These are phyloP conservation scores for Phytophthora nicotianae DNA, from an alignment of 352 stramenopile species.

Conservation along the genomic window DNA sequence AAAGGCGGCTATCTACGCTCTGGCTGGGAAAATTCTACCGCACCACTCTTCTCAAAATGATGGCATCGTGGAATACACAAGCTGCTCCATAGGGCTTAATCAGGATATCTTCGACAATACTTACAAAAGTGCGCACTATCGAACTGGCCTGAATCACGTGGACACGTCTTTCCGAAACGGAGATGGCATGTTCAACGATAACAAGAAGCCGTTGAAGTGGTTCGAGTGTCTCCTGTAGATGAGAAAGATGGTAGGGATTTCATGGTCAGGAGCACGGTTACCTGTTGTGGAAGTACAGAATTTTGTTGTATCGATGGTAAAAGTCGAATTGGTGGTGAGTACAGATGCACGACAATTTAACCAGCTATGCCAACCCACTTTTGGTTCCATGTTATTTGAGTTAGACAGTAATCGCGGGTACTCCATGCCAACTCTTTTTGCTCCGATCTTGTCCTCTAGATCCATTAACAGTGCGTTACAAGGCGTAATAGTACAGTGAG, in stretches of 20 bases:
- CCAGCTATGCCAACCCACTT: no score
- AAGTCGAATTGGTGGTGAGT: not conserved
- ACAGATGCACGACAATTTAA: no score
- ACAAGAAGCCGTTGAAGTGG: slow-evolving; percentile 72
- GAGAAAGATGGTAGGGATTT: slow-evolving; percentile 3
- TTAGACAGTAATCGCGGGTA: no score
- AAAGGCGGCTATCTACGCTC: slow-evolving; percentile 34
- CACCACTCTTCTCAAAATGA: slow-evolving; percentile 48
- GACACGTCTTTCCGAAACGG: slow-evolving; percentile 65
- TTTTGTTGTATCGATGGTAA: slow-evolving; percentile 27
- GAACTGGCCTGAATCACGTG: slow-evolving; percentile 57
- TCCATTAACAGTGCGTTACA: no score
- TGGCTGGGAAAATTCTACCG: slow-evolving; percentile 35
- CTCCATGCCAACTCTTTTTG: no score
- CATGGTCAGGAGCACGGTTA: not conserved
- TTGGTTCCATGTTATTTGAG: no score
- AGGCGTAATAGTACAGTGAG: no score
- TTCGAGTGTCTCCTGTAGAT: slow-evolving; percentile 65
- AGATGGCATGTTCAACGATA: slow-evolving; percentile 51
- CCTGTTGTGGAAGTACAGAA: slow-evolving; percentile 11
- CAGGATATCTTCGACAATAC: slow-evolving; percentile 34
- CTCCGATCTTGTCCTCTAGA: no score
- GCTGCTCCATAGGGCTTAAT: slow-evolving; percentile 43
- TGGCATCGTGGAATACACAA: slow-evolving; percentile 56
- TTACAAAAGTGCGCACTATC: slow-evolving; percentile 52